phyloP scores from a whole-genome alignment of 305 asterid genomes.

The Fraxinus paxiana region DNA sequence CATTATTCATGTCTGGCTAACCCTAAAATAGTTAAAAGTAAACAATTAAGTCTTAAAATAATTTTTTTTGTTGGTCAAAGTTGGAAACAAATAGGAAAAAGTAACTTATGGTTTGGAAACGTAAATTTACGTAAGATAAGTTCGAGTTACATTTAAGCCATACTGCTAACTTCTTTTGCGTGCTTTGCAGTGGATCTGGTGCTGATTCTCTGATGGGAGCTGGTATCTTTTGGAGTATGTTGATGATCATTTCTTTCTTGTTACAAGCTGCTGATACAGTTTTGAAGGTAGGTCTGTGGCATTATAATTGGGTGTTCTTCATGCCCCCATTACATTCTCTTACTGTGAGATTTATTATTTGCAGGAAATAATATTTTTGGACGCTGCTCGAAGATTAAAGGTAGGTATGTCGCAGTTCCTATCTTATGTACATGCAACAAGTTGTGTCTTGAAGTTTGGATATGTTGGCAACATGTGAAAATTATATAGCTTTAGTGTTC shows the following conservation, averaged over 20 bases:
- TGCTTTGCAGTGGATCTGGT: conserved; percentile 80
- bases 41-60: background rate
- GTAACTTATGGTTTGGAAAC: background rate
- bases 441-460: background rate
- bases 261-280: conserved; percentile 96
- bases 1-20: background rate
- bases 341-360: conserved; percentile 27
- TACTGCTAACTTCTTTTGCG: conserved; percentile 2
- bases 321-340: conserved; percentile 31
- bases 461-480: background rate
- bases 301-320: conserved; percentile 16
- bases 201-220: conserved; percentile 86
- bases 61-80: background rate
- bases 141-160: background rate
- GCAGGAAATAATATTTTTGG: conserved; percentile 82
- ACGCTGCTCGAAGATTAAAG: conserved; percentile 77
- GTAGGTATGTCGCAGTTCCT: conserved; percentile 37
- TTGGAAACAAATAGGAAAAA: background rate
- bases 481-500: background rate
- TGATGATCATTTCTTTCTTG: conserved; percentile 87
- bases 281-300: conserved; percentile 58
- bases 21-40: background rate
- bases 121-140: background rate
- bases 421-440: background rate
- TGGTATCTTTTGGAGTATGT: conserved; percentile 86